Base-by-base conservation (phyloP, 129 eudicot species). In the Flaveria robusta region DNA sequence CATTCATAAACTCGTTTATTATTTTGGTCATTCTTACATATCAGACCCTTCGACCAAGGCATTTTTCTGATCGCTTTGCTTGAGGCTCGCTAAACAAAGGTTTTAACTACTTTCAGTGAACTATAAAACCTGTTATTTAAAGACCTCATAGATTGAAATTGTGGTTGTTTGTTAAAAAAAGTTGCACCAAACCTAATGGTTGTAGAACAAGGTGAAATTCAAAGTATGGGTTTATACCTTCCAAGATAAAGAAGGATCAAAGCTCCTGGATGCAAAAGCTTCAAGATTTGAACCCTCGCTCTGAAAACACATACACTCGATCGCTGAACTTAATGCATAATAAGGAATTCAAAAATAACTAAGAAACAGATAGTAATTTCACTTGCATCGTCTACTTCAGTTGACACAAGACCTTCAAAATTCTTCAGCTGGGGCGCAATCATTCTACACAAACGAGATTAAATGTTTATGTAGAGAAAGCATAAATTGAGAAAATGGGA, bases 401-500 rank as follows among this genome's bases (percentile, higher is more conserved):
- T 88, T 24, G 92, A 85, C 54, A 88, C 39, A 51, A 93, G 90
- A 63, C 98, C 98, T 78, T 90, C 94, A 71, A 90, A 85, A 71
- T 93, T 93, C 87, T 88, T 90, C 82, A 88, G 45, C 85, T 81
- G 90, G 79, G 98, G 96, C 26, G 84, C 72, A 69, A 93, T 84
- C 98, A 93, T 90, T 84, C 98, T 90, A 88, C 84, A 75, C 50
- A 16, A 71, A 51, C 14, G 54, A 60, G 62, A 59, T 39, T 14
- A 37, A 23, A 13, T 41, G 12, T 43, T 31, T 59, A 62, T 14
- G 70, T 18, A 43, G 58, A 49, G 59, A 68, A 20, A 34, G 41
- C 78, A 23, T 12, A 22, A 56, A 56, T 5, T 11, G 7, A 10
- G 56, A 16, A 12, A 13, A 56, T 3, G 11, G 2, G 10, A 10